These are phyloP conservation scores for Xylariales sp. DNA, from an alignment of 2,329 filamentous ascomycete genomes.

Conservation along the genomic window DNA sequence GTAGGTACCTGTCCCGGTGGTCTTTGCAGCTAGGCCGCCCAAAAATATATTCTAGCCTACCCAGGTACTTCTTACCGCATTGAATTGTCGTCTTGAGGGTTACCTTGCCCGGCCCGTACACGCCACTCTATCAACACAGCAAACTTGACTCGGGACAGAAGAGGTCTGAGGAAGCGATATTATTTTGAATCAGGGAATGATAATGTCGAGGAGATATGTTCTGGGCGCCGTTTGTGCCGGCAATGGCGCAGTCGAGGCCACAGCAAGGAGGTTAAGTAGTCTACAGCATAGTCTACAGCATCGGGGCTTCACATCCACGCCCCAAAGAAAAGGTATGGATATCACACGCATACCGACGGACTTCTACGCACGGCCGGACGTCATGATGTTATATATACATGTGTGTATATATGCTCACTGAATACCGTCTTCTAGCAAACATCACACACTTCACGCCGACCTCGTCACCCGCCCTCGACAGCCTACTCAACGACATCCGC, in stretches of 20 bases:
- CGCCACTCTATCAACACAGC: background rate
- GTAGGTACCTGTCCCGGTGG: too few relatives aligned
- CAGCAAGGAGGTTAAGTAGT: slow-evolving; percentile 41
- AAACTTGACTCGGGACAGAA: background rate
- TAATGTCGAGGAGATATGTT: slow-evolving; percentile 48
- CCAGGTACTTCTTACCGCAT: slow-evolving; percentile 33
- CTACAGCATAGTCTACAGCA: slow-evolving; percentile 31
- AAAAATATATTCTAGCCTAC: too few relatives aligned
- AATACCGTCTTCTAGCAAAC: slow-evolving; percentile 36
- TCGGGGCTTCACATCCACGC: slow-evolving; percentile 48
- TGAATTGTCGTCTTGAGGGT: slow-evolving; percentile 5
- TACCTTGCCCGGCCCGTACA: background rate
- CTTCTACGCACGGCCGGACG: too few relatives aligned
- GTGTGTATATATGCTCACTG: background rate
- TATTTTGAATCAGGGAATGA: slow-evolving; percentile 21
- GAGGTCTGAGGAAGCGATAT: background rate
- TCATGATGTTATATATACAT: background rate
- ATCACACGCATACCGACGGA: too few relatives aligned
- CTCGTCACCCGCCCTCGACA: slow-evolving; percentile 65
- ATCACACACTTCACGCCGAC: slow-evolving; percentile 62
- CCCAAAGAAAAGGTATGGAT: slow-evolving; percentile 44
- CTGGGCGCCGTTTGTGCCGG: slow-evolving; percentile 43
- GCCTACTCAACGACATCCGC: slow-evolving; percentile 64
- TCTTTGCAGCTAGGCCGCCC: too few relatives aligned
- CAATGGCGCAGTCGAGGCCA: slow-evolving; percentile 44